Percentiles rank a stretch among this genome's conserved stretches.
phyloP scores from a whole-genome alignment of 768 basidiomycete species.

The Termitomyces sp. region DNA sequence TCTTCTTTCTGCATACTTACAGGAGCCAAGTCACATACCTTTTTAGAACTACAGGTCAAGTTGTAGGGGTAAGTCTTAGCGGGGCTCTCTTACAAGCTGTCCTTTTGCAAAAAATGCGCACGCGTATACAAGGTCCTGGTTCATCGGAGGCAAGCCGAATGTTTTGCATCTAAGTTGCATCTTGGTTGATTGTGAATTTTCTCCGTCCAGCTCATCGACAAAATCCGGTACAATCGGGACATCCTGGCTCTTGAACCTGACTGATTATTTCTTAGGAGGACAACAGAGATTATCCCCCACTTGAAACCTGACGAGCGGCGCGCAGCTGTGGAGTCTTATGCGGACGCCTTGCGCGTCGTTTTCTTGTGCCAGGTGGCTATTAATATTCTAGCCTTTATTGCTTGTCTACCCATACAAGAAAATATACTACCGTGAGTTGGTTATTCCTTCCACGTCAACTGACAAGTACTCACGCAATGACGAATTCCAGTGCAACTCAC shows the following conservation, averaged over 20 bases:
- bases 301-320: slow-evolving; percentile 52
- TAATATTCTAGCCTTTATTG: slow-evolving; percentile 63
- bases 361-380: slow-evolving; percentile 77
- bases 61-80: slow-evolving; percentile 87
- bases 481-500: slow-evolving; percentile 49
- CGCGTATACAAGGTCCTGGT: slow-evolving; percentile 73
- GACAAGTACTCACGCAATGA: background rate
- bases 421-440: slow-evolving; percentile 56
- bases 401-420: slow-evolving; percentile 75
- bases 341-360: slow-evolving; percentile 73
- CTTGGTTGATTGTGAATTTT: slow-evolving; percentile 12
- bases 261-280: slow-evolving; percentile 46
- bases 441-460: background rate
- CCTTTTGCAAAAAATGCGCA: slow-evolving; percentile 64
- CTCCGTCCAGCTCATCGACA: slow-evolving; percentile 59
- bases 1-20: slow-evolving; percentile 7
- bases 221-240: slow-evolving; percentile 49
- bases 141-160: slow-evolving; percentile 59
- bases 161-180: slow-evolving; percentile 9
- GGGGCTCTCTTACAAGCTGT: slow-evolving; percentile 84
- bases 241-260: background rate
- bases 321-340: slow-evolving; percentile 76
- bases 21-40: slow-evolving; percentile 75
- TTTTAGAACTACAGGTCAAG: slow-evolving; percentile 93
- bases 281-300: slow-evolving; percentile 66